phyloP scores from a whole-genome alignment of 768 basidiomycete genomes.

The Amanita molliuscula region DNA sequence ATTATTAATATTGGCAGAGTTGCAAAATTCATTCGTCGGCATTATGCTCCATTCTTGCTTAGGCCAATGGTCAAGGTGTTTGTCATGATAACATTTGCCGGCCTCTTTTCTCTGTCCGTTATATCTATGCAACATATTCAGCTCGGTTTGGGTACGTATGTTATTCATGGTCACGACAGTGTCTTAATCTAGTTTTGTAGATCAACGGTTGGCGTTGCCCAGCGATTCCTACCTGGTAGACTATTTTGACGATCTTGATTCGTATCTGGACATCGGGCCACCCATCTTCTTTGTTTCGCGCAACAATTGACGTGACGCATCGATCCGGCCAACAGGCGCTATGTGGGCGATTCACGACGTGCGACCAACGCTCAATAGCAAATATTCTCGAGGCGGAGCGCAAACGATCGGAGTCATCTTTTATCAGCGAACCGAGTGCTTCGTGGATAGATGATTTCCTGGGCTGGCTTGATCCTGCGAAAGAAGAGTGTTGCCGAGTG shows the following conservation, averaged over 20 bases:
- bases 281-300: conserved; percentile 94
- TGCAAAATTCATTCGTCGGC: conserved; percentile 72
- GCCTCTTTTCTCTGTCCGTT: conserved; percentile 73
- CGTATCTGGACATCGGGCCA: conserved; percentile 86
- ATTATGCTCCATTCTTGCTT: conserved; percentile 86
- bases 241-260: conserved; percentile 86
- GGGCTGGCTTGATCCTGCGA: conserved; percentile 86
- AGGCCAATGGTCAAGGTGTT: conserved; percentile 65
- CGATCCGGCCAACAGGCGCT: conserved; percentile 69
- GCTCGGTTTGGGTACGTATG: conserved; percentile 74
- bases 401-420: conserved; percentile 73
- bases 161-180: background rate
- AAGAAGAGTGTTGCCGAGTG: conserved; percentile 86
- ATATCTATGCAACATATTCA: conserved; percentile 90
- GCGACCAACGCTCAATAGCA: conserved; percentile 73
- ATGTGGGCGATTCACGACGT: conserved; percentile 94
- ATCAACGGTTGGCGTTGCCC: conserved; percentile 89
- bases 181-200: conserved; percentile 25
- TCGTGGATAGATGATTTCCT: conserved; percentile 97
- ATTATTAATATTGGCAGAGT: conserved; percentile 52
- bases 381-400: conserved; percentile 89
- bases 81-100: conserved; percentile 67
- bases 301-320: conserved; percentile 54
- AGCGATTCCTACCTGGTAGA: conserved; percentile 84
- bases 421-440: conserved; percentile 82